Base-by-base conservation (phyloP, 108 stramenopile species). In the Stephanodiscus minutulus region DNA sequence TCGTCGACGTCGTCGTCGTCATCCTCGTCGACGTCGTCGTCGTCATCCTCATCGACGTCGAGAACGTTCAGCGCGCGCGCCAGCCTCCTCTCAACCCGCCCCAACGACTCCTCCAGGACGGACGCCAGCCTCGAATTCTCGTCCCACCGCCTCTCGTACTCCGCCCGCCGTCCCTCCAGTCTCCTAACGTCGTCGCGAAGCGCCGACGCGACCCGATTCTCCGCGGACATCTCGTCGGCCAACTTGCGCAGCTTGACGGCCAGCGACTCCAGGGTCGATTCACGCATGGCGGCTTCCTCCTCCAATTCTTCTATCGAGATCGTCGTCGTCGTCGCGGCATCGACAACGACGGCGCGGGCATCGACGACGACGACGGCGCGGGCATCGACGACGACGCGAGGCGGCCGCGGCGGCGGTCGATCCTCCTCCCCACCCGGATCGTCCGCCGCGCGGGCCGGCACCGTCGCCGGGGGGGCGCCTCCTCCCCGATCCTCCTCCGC, bases 261-360 rank as follows among this genome's bases (percentile, higher is more conserved):
- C 0, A 81, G 74, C 0, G 79, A 70, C 62, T 68, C 67, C 27
- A 81, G 74, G 0, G 79, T 76, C 46, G 68, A 46, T 35, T 74
- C 73, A 17, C 48, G 61, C 12, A 79, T 68, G 44, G 61, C 78
- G 9, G 57, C 78, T 39, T 74, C 73, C 64, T 79, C 78, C 61
- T 79, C 66, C 1, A 79, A 72, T 49, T 73, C 77, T 18, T 72
- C 76, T 7, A 77, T 41, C 13, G 67, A 52, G 61, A 71, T n/a
- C n/a, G n/a, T n/a, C n/a, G n/a, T n/a, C n/a, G n/a, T n/a, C n/a
- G n/a, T n/a, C n/a, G n/a, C n/a, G n/a, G n/a, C n/a, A n/a, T n/a
- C n/a, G n/a, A n/a, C 35, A 6, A 12, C 37, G 44, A 49, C 18
- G 15, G 28, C 46, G 0, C 0, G 1, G 57, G 28, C 44, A 37